phyloP scores from a whole-genome alignment of 2,329 filamentous ascomycete species.

The Pyrenophora teres region DNA sequence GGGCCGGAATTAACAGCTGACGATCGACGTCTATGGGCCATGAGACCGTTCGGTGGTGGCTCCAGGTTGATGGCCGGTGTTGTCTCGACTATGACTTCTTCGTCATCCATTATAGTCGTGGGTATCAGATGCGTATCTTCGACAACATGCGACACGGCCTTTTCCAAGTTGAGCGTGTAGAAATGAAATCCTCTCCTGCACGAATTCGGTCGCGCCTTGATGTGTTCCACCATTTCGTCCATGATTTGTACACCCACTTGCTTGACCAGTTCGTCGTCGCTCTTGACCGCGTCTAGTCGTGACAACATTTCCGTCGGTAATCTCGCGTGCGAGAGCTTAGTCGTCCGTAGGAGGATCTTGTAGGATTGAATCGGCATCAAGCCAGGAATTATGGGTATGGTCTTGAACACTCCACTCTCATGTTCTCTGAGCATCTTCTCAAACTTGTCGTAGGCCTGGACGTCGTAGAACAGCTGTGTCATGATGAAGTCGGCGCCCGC shows the following conservation, averaged over 20 bases:
- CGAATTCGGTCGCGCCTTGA: conserved; percentile 65
- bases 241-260: conserved; percentile 79
- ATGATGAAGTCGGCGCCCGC: conserved; percentile 98
- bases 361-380: conserved; percentile 98
- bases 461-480: conserved; percentile 96
- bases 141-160: conserved; percentile 90
- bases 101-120: conserved; percentile 48
- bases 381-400: conserved; percentile 87
- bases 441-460: conserved; percentile 79
- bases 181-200: conserved; percentile 80
- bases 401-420: conserved; percentile 81
- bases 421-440: conserved; percentile 78
- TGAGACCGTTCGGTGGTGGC: conserved; percentile 33
- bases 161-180: conserved; percentile 95
- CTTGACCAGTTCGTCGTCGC: conserved; percentile 82
- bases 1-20: conserved; percentile 84
- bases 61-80: conserved; percentile 44
- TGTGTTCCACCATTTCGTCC: conserved; percentile 78
- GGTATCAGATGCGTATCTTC: conserved; percentile 86
- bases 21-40: conserved; percentile 61
- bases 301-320: conserved; percentile 73
- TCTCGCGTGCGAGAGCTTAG: conserved; percentile 89
- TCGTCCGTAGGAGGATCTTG: conserved; percentile 90
- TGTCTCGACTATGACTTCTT: conserved; percentile 56
- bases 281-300: conserved; percentile 73